Evolutionary conservation across 768 basidiomycete species (phyloP).

Genomic region (Clathrus columnatus): DNA sequence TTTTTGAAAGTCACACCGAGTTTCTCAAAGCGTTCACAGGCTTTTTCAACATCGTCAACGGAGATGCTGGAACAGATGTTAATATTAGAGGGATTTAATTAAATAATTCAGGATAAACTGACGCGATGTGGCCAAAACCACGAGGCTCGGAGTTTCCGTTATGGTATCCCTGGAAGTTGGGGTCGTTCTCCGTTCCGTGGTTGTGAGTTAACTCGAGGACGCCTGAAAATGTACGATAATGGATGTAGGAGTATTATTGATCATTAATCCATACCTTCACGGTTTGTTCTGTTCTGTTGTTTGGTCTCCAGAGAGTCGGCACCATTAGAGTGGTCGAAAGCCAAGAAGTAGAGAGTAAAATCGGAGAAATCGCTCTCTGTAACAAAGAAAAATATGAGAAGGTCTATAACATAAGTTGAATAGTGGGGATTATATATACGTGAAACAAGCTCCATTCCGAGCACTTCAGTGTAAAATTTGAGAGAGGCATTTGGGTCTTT

Average conservation of each 20-base stretch:
- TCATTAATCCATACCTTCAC: constrained; percentile 50
- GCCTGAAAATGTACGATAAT: constrained; percentile 31
- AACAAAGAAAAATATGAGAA: constrained; percentile 5
- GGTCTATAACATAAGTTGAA: background rate
- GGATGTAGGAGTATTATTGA: background rate
- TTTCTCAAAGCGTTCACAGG: constrained; percentile 75
- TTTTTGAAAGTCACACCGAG: constrained; percentile 85
- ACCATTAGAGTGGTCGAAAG: constrained; percentile 54
- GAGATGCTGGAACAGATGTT: constrained; percentile 89
- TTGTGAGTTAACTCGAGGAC: constrained; percentile 83
- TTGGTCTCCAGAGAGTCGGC: constrained; percentile 43
- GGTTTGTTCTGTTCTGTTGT: constrained; percentile 36
- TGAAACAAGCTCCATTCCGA: constrained; percentile 69
- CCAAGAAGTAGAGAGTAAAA: constrained; percentile 83
- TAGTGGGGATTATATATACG: constrained; percentile 27
- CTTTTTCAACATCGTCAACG: constrained; percentile 73
- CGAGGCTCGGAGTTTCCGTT: constrained; percentile 78
- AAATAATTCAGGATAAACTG: background rate
- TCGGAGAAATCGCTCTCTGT: constrained; percentile 46
- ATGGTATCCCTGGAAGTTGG: constrained; percentile 72
- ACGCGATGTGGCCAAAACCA: constrained; percentile 22
- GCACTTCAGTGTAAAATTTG: constrained; percentile 68
- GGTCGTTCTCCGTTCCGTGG: constrained; percentile 81
- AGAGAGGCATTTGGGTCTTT: constrained; percentile 80
- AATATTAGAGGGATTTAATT: constrained; percentile 16